Conservation (phyloP, 768 basidiomycete species). For the Rhodotorula paludigena region DNA sequence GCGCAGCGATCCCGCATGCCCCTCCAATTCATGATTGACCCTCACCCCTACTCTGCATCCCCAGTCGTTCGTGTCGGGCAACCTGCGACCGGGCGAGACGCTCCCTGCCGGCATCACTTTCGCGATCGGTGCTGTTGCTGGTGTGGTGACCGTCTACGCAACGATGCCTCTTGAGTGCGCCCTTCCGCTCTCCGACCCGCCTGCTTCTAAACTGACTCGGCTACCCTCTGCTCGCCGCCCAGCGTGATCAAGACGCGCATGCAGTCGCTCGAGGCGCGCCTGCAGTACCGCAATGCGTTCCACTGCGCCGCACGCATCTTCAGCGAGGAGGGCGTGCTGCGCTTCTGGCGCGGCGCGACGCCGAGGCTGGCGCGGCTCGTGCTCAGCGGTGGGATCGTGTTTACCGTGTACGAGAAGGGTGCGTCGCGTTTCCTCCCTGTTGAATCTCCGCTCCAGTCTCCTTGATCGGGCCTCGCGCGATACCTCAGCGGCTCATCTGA, state of each 20-base stretch:
- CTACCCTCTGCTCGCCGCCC: background rate
- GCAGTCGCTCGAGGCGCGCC: conserved; percentile 80
- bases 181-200: background rate
- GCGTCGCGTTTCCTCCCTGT: background rate
- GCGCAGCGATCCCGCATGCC: background rate
- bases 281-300: conserved; percentile 85
- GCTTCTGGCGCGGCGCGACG: conserved; percentile 94
- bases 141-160: conserved; percentile 87
- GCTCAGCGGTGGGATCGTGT: conserved; percentile 52
- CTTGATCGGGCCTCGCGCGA: no score
- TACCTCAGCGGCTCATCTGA: no score
- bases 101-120: conserved; percentile 86
- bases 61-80: conserved; percentile 76
- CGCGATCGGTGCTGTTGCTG: conserved; percentile 86
- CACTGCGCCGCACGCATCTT: conserved; percentile 93
- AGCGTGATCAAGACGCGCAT: conserved; percentile 97
- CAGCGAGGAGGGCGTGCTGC: conserved; percentile 80
- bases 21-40: background rate
- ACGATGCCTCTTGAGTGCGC: conserved; percentile 51
- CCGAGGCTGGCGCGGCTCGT: conserved; percentile 79
- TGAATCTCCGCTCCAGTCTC: background rate
- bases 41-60: background rate
- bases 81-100: conserved; percentile 71
- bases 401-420: conserved; percentile 49
- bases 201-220: background rate